Percentiles rank a stretch among this genome's conserved stretches.
Conservation (phyloP, 139 green algal species). For the Pseudopediastrum boryanum region DNA sequence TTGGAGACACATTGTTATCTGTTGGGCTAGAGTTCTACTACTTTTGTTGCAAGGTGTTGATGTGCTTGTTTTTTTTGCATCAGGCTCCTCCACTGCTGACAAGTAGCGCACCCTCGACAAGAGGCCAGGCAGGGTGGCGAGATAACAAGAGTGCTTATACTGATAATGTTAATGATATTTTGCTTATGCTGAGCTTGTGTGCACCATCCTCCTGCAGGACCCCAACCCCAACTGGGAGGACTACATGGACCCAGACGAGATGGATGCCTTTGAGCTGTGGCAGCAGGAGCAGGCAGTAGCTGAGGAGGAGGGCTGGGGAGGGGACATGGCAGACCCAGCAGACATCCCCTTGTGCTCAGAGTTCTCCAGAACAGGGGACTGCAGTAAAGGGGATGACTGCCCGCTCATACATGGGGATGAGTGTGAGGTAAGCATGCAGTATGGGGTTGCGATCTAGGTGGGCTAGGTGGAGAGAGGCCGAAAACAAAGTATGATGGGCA, state of each 20-base stretch:
- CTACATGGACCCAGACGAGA: conserved; percentile 32
- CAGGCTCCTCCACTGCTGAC: too few species aligned
- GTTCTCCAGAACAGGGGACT: conserved; percentile 53
- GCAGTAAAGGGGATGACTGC: conserved; percentile 54
- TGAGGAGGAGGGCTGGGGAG: conserved; percentile 4
- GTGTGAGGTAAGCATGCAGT: conserved; percentile 52
- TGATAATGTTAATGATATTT: too few species aligned
- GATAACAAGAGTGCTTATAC: too few species aligned
- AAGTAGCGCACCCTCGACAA: too few species aligned
- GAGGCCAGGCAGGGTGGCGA: too few species aligned
- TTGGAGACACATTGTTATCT: too few species aligned
- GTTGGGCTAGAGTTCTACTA: too few species aligned
- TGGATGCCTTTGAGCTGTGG: conserved; percentile 37
- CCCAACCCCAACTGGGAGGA: conserved; percentile 36
- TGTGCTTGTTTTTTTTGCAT: too few species aligned
- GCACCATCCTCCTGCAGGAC: too few species aligned
- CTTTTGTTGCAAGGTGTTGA: too few species aligned
- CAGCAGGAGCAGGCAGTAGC: conserved; percentile 14
- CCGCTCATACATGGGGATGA: conserved; percentile 59
- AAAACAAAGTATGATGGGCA: background rate
- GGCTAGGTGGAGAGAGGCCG: background rate
- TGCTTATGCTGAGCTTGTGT: too few species aligned
- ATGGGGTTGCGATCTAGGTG: too few species aligned
- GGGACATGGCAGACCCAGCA: conserved; percentile 39
- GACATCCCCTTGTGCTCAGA: conserved; percentile 65